phyloP scores from a whole-genome alignment of 179 eudicot genomes.

The Kewa caespitosa region DNA sequence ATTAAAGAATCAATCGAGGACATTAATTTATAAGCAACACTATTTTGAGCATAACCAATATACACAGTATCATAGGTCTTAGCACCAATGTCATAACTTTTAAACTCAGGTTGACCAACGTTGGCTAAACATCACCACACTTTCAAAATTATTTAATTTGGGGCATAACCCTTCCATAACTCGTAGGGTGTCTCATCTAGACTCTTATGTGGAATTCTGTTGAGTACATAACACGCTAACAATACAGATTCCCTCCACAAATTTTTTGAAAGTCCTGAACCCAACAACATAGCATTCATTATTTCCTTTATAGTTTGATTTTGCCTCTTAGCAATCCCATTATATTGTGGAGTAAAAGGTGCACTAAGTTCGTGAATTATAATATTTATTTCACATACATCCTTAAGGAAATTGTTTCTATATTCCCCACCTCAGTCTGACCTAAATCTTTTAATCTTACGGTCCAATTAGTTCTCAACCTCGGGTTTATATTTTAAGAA shows the following conservation, averaged over 20 bases:
- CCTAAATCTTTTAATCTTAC: background rate
- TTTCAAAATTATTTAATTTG: too few species aligned
- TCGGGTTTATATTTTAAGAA: background rate
- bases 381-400: background rate
- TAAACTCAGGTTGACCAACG: background rate
- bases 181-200: too few species aligned
- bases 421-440: background rate
- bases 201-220: too few species aligned
- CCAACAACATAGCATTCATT: too few species aligned
- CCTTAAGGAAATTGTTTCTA: background rate
- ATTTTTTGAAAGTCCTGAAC: background rate
- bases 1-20: background rate
- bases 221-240: too few species aligned
- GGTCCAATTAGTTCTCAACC: background rate
- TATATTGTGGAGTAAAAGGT: too few species aligned
- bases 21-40: background rate
- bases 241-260: background rate
- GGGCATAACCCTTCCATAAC: too few species aligned
- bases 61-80: background rate
- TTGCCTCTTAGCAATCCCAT: too few species aligned
- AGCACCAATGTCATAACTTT: background rate
- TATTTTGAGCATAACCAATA: background rate
- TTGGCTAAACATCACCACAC: background rate
- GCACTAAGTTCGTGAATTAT: too few species aligned
- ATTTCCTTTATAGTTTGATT: too few species aligned